Evolutionary conservation across 202 grass and related monocot species (phyloP), one percentile per base, ranked within the genome.

Genomic region (Setaria italica): DNA sequence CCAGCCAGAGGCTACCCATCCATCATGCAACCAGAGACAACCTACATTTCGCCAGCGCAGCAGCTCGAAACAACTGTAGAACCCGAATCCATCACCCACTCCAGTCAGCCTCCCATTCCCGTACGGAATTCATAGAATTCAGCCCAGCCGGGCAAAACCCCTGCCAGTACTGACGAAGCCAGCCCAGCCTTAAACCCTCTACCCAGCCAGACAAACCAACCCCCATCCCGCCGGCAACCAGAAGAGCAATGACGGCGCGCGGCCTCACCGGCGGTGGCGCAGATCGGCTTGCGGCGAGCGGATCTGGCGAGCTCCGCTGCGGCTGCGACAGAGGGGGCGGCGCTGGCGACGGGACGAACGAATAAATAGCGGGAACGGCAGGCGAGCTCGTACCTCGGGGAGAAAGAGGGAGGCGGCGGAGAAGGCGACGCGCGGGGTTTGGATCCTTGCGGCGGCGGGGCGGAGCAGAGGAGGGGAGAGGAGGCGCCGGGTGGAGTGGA

Each of bases 121-220:
- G n/a, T 12, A 41, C 21, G 8, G 4, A 50, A 46, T 45, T 46
- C 33, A 46, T 47, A 6, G 41, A 62, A 72, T 48, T 59, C 41
- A 2, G 10, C 41, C 67, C 4, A 15, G 13, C 1, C 7, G 20
- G 2, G 21, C 6, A 74, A 68, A 80, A 85, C 32, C 33, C 67
- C 25, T 2, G 25, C 2, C 33, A 5, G 25, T 5, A 11, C 32
- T 16, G 67, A 50, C 34, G 14, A 53, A 84, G 9, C 43, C 51
- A 4, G 32, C 20, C 34, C 81, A 6, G 25, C 82, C 62, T 85
- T 85, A 89, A 85, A 85, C 82, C 82, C 82, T 71, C 62, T 20
- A 1, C 41, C 41, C 34, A 43, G 75, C 9, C 29, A 16, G 4
- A 55, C 16, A 13, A 4, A 20, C 13, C 25, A 70, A 4, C 45